Evolutionary conservation across 139 green algal species (phyloP), one percentile per base, ranked within the genome.

Genomic region (Chlorella vulgaris): DNA sequence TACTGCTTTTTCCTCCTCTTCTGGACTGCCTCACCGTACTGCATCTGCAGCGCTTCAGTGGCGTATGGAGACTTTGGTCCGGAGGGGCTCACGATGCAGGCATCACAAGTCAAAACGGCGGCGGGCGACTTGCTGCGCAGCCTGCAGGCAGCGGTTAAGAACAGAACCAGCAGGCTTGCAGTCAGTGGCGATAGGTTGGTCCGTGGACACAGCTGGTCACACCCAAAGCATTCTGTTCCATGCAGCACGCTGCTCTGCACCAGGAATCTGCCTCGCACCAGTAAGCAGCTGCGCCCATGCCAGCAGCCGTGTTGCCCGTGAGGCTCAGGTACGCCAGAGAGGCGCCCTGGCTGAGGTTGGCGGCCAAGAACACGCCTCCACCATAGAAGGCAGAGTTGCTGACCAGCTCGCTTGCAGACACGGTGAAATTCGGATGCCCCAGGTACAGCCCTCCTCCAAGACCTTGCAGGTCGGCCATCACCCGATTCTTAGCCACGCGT

Each of bases 401-500:
- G 19, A 22, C 3, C 18, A 76, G 33, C 33, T 39, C 10, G 43
- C 63, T 39, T 33, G 42, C 36, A 42, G 36, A 36, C 18, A 83
- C 36, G 19, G 47, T 73, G 42, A 83, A 83, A 70, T 58, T 60
- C 10, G 53, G 36, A 15, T 47, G 33, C 10, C 62, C 74, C 38
- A 86, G 61, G 69, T 67, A 83, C 1, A 78, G 18, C 4, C 62
- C 81, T 61, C 81, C 81, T 29, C 81, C 81, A 24, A 78, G 7
- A 5, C 74, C 81, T 7, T 69, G 53, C 24, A 36, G 51, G 19
- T 38, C 10, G 7, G 13, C 10, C 26, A 7, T 69, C 22, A 35
- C 73, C 4, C 13, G 24, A 24, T 79, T 79, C 35, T 4, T 15
- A 4, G 24, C 6, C 1, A 79, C 2, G 3, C 8, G 29, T 2